Conservation (phyloP, 768 basidiomycete genomes). For the Rhizopogon roseolus region DNA sequence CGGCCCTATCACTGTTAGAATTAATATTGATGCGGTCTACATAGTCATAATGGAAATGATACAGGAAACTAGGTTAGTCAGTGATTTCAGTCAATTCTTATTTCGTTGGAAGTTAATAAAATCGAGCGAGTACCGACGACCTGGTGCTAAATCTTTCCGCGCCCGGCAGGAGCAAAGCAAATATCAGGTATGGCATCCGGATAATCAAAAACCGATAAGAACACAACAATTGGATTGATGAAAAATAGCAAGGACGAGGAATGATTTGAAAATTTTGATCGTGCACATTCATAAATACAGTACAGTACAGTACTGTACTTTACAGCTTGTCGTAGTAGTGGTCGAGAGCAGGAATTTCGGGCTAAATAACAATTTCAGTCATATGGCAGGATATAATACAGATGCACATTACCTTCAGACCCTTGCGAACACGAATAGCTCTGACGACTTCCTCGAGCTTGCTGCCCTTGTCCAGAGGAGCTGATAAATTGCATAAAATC, state of each 20-base stretch:
- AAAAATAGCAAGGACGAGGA: constrained; percentile 13
- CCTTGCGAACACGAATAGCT: constrained; percentile 86
- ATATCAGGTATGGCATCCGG: neutral
- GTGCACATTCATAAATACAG: constrained; percentile 1
- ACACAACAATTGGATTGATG: constrained; percentile 8
- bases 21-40: too few species aligned
- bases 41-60: too few species aligned
- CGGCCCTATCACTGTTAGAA: too few species aligned
- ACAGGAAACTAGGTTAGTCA: too few species aligned
- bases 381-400: neutral
- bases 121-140: too few species aligned
- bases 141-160: too few species aligned
- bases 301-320: constrained; percentile 12
- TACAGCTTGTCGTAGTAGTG: constrained; percentile 93
- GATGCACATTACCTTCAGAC: constrained; percentile 68
- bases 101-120: too few species aligned
- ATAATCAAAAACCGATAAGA: constrained; percentile 2
- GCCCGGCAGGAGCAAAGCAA: neutral
- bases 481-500: constrained; percentile 27
- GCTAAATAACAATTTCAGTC: constrained; percentile 36
- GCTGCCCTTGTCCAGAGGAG: constrained; percentile 84
- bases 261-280: constrained; percentile 4
- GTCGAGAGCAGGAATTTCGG: constrained; percentile 79
- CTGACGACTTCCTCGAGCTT: constrained; percentile 85
- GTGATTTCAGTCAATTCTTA: too few species aligned